Conservation (phyloP, 2,329 filamentous ascomycete genomes). For the Aspergillus fumigatiaffinis region DNA sequence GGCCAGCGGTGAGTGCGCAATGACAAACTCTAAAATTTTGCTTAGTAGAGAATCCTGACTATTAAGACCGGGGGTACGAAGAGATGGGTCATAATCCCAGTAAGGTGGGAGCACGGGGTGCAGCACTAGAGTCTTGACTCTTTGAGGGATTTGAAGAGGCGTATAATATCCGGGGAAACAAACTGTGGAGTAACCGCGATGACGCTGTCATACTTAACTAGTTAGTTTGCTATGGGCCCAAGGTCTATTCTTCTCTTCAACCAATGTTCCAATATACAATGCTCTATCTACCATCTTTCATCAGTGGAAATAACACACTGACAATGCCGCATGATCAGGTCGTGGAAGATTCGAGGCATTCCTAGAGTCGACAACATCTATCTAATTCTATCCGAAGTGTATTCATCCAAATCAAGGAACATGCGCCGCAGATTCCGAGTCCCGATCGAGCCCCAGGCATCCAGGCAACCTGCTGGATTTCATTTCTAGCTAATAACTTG, state of each 20-base stretch:
- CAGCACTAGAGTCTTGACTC: background rate
- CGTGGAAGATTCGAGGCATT: background rate
- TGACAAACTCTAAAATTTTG: background rate
- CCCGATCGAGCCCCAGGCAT: background rate
- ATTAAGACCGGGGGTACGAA: background rate
- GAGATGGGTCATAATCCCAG: background rate
- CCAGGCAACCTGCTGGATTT: background rate
- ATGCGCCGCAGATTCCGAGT: background rate
- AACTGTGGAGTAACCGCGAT: background rate
- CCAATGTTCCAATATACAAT: background rate
- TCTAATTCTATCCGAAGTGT: no score
- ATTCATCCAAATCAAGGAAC: background rate
- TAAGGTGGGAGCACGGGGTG: background rate
- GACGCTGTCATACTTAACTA: background rate
- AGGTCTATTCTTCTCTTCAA: no score
- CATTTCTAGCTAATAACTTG: background rate
- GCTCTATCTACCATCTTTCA: background rate
- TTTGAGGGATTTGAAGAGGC: background rate
- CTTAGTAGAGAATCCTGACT: background rate
- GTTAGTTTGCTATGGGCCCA: background rate
- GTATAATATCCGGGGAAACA: background rate
- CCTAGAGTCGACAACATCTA: background rate
- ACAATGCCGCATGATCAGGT: background rate
- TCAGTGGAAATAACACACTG: background rate
- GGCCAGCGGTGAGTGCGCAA: background rate